Conservation (phyloP, 23 red algal species). For the Gracilaria gracilis region DNA sequence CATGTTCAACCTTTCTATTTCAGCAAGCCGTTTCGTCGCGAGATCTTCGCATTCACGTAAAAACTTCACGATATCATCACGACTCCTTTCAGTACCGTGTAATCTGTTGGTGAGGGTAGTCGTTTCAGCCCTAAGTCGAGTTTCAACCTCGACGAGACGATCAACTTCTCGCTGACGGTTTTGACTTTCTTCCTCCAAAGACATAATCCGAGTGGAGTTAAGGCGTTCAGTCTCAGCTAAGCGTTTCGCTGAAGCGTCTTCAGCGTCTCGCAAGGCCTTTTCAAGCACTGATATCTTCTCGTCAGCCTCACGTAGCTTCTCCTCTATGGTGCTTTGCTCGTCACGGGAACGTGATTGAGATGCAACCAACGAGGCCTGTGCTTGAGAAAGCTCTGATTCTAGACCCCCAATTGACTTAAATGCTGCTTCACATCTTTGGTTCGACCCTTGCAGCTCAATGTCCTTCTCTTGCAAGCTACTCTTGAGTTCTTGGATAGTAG, state of each 20-base stretch:
- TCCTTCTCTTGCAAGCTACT: not conserved
- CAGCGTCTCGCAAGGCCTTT: not conserved
- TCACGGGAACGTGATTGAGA: not conserved
- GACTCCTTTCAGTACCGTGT: not conserved
- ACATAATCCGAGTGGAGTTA: not conserved
- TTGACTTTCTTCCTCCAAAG: not conserved
- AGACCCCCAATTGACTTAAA: not conserved
- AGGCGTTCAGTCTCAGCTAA: not conserved
- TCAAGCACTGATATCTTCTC: conserved; percentile 7
- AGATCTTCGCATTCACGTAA: not conserved
- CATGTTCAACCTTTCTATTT: not conserved
- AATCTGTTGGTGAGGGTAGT: not conserved
- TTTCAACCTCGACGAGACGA: not conserved
- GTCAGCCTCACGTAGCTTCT: not conserved
- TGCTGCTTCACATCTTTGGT: not conserved
- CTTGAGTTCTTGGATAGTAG: not conserved
- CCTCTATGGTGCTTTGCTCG: not conserved
- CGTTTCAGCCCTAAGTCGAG: not conserved
- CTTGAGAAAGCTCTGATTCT: not conserved
- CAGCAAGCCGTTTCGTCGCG: not conserved
- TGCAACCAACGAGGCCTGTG: not conserved
- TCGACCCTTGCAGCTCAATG: not conserved
- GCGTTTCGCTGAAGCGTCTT: not conserved
- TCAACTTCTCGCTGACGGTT: not conserved
- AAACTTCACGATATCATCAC: not conserved